Evolutionary conservation across 805 yeast genomes (phyloP).

Genomic region (Yarrowia porcina): DNA sequence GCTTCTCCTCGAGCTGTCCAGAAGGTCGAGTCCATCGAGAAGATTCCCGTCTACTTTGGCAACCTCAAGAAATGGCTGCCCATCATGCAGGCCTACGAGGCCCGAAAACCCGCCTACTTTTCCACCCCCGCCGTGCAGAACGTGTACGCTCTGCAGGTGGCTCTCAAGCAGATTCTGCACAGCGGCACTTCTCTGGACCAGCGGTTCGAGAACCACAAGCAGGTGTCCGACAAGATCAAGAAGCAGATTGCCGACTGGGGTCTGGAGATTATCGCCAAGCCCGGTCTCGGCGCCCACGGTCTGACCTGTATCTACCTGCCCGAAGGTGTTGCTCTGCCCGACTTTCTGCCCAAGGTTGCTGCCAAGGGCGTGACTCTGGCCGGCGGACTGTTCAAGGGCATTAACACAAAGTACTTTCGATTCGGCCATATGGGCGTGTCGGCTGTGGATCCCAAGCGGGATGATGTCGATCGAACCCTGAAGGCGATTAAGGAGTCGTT

Average conservation of each 20-base stretch:
- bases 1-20: conserved; percentile 74
- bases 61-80: conserved; percentile 84
- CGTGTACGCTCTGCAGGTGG: conserved; percentile 72
- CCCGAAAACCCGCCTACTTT: conserved; percentile 75
- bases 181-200: conserved; percentile 50
- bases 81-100: conserved; percentile 79
- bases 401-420: conserved; percentile 80
- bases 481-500: conserved; percentile 44
- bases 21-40: conserved; percentile 48
- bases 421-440: conserved; percentile 96
- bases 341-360: conserved; percentile 54
- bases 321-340: conserved; percentile 65
- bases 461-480: conserved; percentile 53
- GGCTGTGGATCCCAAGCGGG: conserved; percentile 53
- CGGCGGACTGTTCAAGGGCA: conserved; percentile 82
- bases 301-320: conserved; percentile 83
- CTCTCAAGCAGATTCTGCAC: conserved; percentile 65
- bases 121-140: conserved; percentile 97
- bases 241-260: conserved; percentile 54
- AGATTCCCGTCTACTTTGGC: conserved; percentile 56
- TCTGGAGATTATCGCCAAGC: conserved; percentile 62
- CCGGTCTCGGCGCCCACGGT: conserved; percentile 76
- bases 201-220: conserved; percentile 61
- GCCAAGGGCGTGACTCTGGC: conserved; percentile 73
- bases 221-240: conserved; percentile 66